phyloP scores from a whole-genome alignment of 306 rosid species.

The Ormosia semicastrata region DNA sequence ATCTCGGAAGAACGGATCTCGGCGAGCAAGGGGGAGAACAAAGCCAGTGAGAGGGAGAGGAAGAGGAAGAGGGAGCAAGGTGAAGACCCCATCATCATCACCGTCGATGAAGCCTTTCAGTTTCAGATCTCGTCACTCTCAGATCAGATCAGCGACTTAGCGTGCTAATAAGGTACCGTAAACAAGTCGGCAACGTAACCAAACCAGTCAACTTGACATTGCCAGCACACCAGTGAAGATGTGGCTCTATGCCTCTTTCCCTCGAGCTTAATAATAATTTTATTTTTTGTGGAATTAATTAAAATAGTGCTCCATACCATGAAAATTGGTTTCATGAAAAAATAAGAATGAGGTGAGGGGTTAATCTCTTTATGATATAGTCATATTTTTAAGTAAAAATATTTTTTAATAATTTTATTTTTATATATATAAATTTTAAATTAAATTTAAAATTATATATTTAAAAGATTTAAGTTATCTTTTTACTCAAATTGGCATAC shows the following conservation, averaged over 20 bases:
- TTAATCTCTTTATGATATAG: no score
- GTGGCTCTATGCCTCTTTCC: neutral
- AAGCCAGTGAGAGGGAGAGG: constrained; percentile 21
- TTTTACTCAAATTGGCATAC: no score
- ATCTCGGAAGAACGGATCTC: constrained; percentile 67
- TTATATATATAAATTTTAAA: no score
- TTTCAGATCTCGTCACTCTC: neutral
- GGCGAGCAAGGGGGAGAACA: constrained; percentile 37
- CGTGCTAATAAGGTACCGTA: neutral
- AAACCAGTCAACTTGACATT: neutral
- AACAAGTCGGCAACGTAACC: neutral
- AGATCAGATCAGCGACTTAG: constrained; percentile 30
- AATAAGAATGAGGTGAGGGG: no score
- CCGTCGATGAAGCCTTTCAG: neutral
- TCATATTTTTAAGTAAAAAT: no score
- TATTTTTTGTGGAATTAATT: no score
- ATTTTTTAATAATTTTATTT: no score
- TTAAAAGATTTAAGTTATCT: no score
- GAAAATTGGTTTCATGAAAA: no score
- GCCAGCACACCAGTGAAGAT: neutral
- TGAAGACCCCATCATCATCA: constrained; percentile 16
- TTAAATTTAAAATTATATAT: no score
- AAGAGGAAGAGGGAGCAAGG: constrained; percentile 21
- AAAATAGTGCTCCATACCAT: no score
- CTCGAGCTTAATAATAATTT: neutral